Evolutionary conservation across 2,329 filamentous ascomycete species (phyloP).

Genomic region (Pseudogymnoascus sp.): DNA sequence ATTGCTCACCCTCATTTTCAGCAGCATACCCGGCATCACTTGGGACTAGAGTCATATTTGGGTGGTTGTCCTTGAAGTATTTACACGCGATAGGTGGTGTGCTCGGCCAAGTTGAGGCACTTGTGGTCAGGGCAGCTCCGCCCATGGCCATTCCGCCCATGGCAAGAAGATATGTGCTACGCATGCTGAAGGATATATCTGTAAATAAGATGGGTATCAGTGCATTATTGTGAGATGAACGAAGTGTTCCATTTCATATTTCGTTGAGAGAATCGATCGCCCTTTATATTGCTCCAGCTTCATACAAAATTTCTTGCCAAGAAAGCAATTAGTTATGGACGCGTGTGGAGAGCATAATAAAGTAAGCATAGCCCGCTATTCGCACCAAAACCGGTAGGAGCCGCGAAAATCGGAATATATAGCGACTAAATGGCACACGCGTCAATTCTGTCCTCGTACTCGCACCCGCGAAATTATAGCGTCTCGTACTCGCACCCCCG

Average conservation of each 20-base stretch:
- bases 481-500: background rate
- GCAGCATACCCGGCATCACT: constrained; percentile 12
- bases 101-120: background rate
- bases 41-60: constrained; percentile 14
- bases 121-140: background rate
- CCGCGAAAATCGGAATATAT: background rate
- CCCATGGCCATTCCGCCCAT: background rate
- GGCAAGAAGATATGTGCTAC: background rate
- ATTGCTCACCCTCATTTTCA: constrained; percentile 14
- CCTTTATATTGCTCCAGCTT: background rate
- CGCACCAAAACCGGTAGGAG: background rate
- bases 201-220: background rate
- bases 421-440: background rate
- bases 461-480: background rate
- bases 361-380: background rate
- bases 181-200: background rate
- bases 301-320: background rate
- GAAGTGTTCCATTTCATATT: background rate
- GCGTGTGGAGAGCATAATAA: background rate
- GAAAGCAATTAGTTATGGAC: background rate
- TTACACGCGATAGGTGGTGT: background rate
- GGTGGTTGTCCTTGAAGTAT: constrained; percentile 14
- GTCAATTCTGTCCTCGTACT: background rate
- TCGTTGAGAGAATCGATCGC: background rate
- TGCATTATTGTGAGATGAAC: background rate